Evolutionary conservation across 257 asterid genomes (phyloP).

Genomic region (Phtheirospermum japonicum): DNA sequence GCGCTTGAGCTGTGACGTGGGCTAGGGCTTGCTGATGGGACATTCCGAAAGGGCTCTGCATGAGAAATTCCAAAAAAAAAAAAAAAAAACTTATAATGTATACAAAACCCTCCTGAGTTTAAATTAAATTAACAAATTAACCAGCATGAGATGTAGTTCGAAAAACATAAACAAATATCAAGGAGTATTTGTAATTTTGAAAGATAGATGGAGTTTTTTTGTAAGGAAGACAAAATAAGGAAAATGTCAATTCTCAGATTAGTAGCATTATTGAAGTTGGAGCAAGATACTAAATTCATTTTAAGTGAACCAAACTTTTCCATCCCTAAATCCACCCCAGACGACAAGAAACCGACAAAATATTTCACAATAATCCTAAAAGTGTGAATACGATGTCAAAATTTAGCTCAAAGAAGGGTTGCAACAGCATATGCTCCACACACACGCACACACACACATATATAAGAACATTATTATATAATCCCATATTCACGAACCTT

Average conservation of each 20-base stretch:
- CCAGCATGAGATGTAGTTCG: no score
- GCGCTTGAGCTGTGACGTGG: slow-evolving; percentile 96
- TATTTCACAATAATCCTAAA: neutral
- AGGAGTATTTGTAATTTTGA: neutral
- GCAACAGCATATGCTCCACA: slow-evolving; percentile 21
- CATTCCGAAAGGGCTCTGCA: slow-evolving; percentile 95
- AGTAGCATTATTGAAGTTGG: neutral
- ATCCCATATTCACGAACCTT: no score
- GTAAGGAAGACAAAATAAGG: no score
- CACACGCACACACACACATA: no score
- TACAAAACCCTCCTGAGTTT: no score
- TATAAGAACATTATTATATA: no score
- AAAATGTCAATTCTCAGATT: no score
- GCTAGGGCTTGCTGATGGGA: slow-evolving; percentile 97
- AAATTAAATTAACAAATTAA: no score
- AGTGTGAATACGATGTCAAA: neutral
- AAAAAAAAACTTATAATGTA: neutral
- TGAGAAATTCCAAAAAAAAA: neutral
- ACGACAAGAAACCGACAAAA: neutral
- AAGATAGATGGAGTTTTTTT: no score
- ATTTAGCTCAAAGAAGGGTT: neutral
- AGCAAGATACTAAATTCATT: neutral
- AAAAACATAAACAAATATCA: neutral
- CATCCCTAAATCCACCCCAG: slow-evolving; percentile 8
- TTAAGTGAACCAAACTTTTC: neutral